Percentiles rank a stretch among this genome's conserved stretches.
phyloP scores from a whole-genome alignment of 2,329 filamentous ascomycete genomes.

The Fusarium luffae region DNA sequence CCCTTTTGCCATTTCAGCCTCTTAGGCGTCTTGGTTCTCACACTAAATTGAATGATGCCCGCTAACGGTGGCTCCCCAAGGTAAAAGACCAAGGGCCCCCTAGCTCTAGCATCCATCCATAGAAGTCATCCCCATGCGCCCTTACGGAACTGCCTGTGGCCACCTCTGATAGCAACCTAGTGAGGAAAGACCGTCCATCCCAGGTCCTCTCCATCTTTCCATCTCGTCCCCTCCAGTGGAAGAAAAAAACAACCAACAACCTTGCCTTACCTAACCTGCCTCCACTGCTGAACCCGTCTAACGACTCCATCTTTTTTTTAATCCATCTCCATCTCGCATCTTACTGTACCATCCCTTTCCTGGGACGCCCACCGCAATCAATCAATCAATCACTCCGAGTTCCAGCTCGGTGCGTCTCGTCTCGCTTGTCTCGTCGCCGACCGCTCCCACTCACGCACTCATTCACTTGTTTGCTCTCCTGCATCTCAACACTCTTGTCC shows the following conservation, averaged over 20 bases:
- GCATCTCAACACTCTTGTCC: slow-evolving; percentile 24
- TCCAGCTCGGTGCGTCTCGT: slow-evolving; percentile 7
- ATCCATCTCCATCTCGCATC: slow-evolving; percentile 40
- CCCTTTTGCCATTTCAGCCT: slow-evolving; percentile 30
- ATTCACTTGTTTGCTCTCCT: slow-evolving; percentile 20
- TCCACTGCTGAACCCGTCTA: slow-evolving; percentile 19
- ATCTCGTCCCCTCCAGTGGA: slow-evolving; percentile 31
- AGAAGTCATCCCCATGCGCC: slow-evolving; percentile 20
- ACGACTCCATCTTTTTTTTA: slow-evolving; percentile 46
- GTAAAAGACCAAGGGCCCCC: slow-evolving; percentile 16
- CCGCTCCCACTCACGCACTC: slow-evolving; percentile 7
- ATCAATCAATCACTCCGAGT: slow-evolving; percentile 5
- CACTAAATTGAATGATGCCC: slow-evolving; percentile 18
- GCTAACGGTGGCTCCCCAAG: neutral
- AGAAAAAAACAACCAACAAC: slow-evolving; percentile 30
- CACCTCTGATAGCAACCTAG: slow-evolving; percentile 23
- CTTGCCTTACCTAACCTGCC: slow-evolving; percentile 34
- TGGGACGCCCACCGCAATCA: slow-evolving; percentile 31
- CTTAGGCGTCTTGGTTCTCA: slow-evolving; percentile 28
- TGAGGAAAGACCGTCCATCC: slow-evolving; percentile 31
- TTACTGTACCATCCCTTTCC: slow-evolving; percentile 38
- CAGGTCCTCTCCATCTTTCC: slow-evolving; percentile 1
- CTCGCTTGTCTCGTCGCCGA: slow-evolving; percentile 24
- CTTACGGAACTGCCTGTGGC: slow-evolving; percentile 36
- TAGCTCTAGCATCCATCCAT: slow-evolving; percentile 4